phyloP scores from a whole-genome alignment of 164 flowering plant species.

The Vitis cinerea region DNA sequence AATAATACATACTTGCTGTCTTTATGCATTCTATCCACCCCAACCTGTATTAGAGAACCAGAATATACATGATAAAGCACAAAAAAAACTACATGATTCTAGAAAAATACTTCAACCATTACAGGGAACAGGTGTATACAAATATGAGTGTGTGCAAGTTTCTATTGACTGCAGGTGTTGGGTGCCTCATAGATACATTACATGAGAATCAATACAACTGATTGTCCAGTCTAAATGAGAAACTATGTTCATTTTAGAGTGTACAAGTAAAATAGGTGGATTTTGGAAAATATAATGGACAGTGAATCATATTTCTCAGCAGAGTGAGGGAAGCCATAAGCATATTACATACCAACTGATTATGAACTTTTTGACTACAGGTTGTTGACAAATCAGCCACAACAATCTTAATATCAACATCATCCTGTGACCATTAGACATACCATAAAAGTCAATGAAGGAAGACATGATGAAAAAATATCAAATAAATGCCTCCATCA shows the following conservation, averaged over 20 bases:
- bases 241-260: too few relatives aligned
- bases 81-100: not conserved
- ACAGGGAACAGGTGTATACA: too few relatives aligned
- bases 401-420: slow-evolving; percentile 66
- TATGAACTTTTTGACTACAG: slow-evolving; percentile 97
- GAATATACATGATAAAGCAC: not conserved
- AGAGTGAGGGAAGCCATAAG: not conserved
- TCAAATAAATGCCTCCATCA: not conserved
- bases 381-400: slow-evolving; percentile 95
- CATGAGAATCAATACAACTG: too few relatives aligned
- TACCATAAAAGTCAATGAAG: slow-evolving; percentile 7
- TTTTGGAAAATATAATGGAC: not conserved
- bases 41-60: slow-evolving; percentile 50
- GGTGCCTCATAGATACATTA: too few relatives aligned
- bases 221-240: too few relatives aligned
- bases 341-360: slow-evolving; percentile 74
- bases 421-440: slow-evolving; percentile 52
- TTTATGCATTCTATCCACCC: slow-evolving; percentile 88
- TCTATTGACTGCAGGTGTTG: too few relatives aligned
- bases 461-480: slow-evolving; percentile 1
- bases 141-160: too few relatives aligned
- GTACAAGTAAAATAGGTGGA: not conserved
- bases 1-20: slow-evolving; percentile 90
- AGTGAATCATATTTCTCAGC: too few relatives aligned
- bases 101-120: not conserved